Conservation (phyloP, 805 yeast genomes). For the Metschnikowia sp. region DNA sequence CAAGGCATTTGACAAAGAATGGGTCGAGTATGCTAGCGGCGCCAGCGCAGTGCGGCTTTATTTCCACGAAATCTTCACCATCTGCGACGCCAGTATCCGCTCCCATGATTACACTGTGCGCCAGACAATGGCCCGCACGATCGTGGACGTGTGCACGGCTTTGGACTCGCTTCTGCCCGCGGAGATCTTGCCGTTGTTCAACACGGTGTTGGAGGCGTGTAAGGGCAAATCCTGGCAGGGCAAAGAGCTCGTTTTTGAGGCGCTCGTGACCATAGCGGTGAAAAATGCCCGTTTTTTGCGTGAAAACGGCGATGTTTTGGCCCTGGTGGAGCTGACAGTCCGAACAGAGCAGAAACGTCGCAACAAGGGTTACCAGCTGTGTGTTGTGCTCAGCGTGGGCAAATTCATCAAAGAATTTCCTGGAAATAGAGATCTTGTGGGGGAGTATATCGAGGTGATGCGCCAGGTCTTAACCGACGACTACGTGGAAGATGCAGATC, state of each 20-base stretch:
- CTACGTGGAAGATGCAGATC: constrained; percentile 29
- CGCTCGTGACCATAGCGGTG: constrained; percentile 57
- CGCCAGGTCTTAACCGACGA: constrained; percentile 35
- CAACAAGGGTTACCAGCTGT: constrained; percentile 60
- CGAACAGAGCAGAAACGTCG: constrained; percentile 61
- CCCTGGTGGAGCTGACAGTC: constrained; percentile 43
- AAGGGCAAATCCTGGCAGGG: constrained; percentile 87
- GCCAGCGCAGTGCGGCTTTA: constrained; percentile 66
- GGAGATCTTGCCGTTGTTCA: constrained; percentile 39
- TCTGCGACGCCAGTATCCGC: constrained; percentile 48
- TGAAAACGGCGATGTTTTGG: constrained; percentile 24
- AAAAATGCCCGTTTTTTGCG: constrained; percentile 41
- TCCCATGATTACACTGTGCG: constrained; percentile 63
- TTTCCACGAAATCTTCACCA: constrained; percentile 58
- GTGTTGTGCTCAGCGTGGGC: constrained; percentile 53
- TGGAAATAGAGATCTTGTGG: constrained; percentile 32
- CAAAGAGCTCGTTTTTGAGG: constrained; percentile 70
- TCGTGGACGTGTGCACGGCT: constrained; percentile 54
- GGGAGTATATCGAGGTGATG: constrained; percentile 36
- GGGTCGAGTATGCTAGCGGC: constrained; percentile 79
- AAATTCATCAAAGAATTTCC: constrained; percentile 41
- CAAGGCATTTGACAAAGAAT: constrained; percentile 54
- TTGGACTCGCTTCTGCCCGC: constrained; percentile 23
- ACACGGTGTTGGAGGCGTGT: constrained; percentile 54
- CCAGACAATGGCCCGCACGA: constrained; percentile 64